phyloP scores from a whole-genome alignment of 2,329 filamentous ascomycete species.

The Trichoderma sp. region DNA sequence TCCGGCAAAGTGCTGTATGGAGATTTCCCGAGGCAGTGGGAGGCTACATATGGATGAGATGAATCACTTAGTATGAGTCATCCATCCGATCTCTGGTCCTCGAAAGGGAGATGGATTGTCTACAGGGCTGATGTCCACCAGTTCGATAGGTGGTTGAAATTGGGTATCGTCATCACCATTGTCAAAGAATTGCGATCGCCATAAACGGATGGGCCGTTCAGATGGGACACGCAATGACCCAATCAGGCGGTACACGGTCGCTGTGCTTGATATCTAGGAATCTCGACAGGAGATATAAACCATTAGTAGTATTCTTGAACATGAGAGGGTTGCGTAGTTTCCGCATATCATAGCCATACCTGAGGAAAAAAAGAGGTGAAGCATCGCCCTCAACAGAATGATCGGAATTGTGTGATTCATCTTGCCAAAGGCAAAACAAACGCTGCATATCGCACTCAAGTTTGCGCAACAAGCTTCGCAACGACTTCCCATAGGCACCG shows the following conservation, averaged over 20 bases:
- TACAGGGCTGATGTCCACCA: neutral
- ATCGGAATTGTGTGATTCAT: conserved; percentile 82
- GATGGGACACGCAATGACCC: neutral
- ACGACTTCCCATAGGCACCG: conserved; percentile 80
- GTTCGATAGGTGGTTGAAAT: neutral
- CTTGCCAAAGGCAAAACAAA: conserved; percentile 36
- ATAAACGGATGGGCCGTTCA: neutral
- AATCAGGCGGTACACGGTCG: neutral
- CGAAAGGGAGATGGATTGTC: neutral
- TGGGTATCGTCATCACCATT: neutral
- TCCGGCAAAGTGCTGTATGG: neutral
- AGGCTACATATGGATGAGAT: neutral
- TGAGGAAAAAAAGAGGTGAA: conserved; percentile 34
- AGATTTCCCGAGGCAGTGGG: neutral
- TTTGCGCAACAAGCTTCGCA: conserved; percentile 79
- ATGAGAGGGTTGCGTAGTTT: too few relatives aligned
- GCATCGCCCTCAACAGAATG: conserved; percentile 79
- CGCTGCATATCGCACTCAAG: conserved; percentile 97
- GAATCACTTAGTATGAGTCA: neutral
- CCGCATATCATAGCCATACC: conserved; percentile 26
- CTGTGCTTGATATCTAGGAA: neutral
- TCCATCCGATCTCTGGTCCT: neutral
- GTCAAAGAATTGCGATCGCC: neutral
- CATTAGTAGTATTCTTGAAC: conserved; percentile 30
- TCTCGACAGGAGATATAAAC: neutral